phyloP scores from a whole-genome alignment of 257 asterid genomes.

The Jacaranda mimosifolia region DNA sequence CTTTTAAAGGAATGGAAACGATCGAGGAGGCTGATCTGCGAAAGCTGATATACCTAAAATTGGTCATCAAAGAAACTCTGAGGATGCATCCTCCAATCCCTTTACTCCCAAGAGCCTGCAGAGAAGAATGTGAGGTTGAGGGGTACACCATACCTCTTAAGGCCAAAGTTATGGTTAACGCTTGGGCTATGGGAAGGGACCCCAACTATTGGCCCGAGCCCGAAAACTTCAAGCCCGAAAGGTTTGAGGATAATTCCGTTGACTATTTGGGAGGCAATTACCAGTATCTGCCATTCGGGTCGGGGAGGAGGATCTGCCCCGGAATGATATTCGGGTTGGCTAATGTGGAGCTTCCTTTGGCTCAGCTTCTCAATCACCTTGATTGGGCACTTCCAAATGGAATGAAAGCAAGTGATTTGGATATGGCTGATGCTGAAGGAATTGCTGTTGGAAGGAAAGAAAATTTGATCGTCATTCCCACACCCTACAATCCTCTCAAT shows the following conservation, averaged over 20 bases:
- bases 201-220: conserved; percentile 13
- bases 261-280: conserved; percentile 20
- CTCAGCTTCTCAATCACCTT: neutral
- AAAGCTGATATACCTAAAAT: conserved; percentile 7
- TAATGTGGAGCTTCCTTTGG: conserved; percentile 25
- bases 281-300: conserved; percentile 25
- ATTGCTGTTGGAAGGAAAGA: conserved; percentile 7
- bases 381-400: conserved; percentile 20
- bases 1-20: neutral
- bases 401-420: conserved; percentile 4
- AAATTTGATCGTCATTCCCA: neutral
- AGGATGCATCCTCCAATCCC: conserved; percentile 34
- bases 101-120: conserved; percentile 20
- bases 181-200: conserved; percentile 32
- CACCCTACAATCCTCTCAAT: neutral
- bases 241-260: neutral
- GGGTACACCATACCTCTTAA: conserved; percentile 34
- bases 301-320: conserved; percentile 29
- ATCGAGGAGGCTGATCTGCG: conserved; percentile 5
- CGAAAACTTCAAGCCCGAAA: conserved; percentile 21
- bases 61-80: conserved; percentile 25
- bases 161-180: conserved; percentile 25
- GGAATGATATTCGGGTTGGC: conserved; percentile 28
- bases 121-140: conserved; percentile 21
- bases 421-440: conserved; percentile 21